Evolutionary conservation across 345 rosid genomes (phyloP).

Genomic region (Litchi chinensis): DNA sequence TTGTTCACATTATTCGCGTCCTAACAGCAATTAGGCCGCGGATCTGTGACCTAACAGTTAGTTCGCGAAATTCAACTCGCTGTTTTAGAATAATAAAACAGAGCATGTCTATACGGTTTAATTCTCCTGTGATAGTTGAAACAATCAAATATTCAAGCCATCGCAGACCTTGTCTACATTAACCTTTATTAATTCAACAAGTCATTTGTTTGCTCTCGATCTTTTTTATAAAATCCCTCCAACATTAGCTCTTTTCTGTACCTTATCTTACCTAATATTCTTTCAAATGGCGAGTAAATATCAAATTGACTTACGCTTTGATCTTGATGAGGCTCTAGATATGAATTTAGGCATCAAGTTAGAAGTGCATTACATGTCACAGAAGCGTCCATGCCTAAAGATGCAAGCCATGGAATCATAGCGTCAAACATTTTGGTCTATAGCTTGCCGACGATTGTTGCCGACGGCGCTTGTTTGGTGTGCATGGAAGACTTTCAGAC

Average conservation of each 20-base stretch:
- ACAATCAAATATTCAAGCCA: no score
- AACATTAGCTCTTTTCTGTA: background rate
- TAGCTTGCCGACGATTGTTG: constrained; percentile 17
- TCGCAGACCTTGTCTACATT: background rate
- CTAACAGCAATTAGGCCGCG: no score
- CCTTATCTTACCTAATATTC: background rate
- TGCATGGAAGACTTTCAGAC: constrained; percentile 32
- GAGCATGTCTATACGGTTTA: no score
- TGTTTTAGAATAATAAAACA: no score
- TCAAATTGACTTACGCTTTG: constrained; percentile 22
- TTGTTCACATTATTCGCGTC: no score
- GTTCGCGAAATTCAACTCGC: no score
- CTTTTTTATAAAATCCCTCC: background rate
- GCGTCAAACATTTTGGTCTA: background rate
- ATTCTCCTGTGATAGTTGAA: no score
- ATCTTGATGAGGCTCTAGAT: constrained; percentile 32
- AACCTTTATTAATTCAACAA: background rate
- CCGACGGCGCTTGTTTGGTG: constrained; percentile 23
- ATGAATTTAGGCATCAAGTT: background rate
- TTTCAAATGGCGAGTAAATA: background rate
- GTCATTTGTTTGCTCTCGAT: no score
- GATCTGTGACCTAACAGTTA: no score
- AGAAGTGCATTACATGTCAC: background rate
- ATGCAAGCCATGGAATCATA: background rate
- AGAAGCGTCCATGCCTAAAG: background rate